phyloP scores from a whole-genome alignment of 2,329 filamentous ascomycete species.

The Claviceps purpurea region DNA sequence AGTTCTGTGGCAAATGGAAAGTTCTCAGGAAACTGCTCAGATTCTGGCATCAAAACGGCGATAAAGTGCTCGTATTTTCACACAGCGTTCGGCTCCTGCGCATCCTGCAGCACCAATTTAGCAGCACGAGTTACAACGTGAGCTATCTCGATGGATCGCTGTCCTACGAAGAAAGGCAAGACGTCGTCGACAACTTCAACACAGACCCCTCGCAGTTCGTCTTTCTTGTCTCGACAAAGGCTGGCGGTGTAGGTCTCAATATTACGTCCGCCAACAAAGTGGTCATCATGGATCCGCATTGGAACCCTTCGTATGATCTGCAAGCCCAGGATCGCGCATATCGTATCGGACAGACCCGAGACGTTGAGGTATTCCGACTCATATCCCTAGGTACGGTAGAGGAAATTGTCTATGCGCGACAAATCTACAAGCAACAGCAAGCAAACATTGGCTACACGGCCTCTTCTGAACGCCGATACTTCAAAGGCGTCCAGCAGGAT shows the following conservation, averaged over 20 bases:
- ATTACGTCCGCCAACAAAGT: slow-evolving; percentile 98
- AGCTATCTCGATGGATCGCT: slow-evolving; percentile 83
- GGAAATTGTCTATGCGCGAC: slow-evolving; percentile 90
- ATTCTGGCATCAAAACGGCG: slow-evolving; percentile 80
- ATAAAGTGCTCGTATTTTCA: slow-evolving; percentile 92
- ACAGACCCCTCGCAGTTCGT: slow-evolving; percentile 77
- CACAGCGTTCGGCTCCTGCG: slow-evolving; percentile 77
- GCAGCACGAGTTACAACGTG: slow-evolving; percentile 78
- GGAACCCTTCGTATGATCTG: slow-evolving; percentile 90
- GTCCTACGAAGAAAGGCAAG: slow-evolving; percentile 68
- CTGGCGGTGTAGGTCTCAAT: slow-evolving; percentile 86
- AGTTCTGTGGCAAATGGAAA: slow-evolving; percentile 96
- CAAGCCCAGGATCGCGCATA: slow-evolving; percentile 96
- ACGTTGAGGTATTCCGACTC: slow-evolving; percentile 90
- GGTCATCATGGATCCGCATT: slow-evolving; percentile 91
- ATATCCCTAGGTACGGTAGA: slow-evolving; percentile 88
- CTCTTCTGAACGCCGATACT: slow-evolving; percentile 83
- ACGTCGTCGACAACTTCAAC: slow-evolving; percentile 83
- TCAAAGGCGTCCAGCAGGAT: slow-evolving; percentile 83
- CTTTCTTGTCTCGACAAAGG: slow-evolving; percentile 88
- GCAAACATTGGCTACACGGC: slow-evolving; percentile 96
- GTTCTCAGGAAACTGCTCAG: slow-evolving; percentile 73
- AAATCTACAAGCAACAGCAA: slow-evolving; percentile 98
- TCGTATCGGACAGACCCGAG: slow-evolving; percentile 80
- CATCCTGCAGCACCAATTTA: slow-evolving; percentile 76